These are phyloP conservation scores for Pueraria montana DNA, from an alignment of 306 rosid species.

Conservation along the genomic window DNA sequence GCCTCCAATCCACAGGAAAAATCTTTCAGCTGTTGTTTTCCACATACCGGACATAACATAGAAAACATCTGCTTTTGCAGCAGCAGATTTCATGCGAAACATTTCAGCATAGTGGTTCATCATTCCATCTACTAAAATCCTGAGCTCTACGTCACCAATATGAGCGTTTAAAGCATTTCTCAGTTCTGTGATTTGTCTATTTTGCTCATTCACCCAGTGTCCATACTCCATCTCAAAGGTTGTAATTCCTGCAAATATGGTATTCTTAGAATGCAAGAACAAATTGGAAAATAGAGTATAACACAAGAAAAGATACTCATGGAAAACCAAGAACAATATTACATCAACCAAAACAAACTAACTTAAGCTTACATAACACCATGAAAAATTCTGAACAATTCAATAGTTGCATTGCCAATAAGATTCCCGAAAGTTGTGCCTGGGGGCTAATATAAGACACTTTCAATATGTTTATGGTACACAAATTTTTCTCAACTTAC, in stretches of 20 bases:
- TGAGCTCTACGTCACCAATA: conserved; percentile 81
- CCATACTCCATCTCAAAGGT: conserved; percentile 92
- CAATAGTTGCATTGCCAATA: conserved; percentile 6
- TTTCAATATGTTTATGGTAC: not conserved
- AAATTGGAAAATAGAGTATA: not conserved
- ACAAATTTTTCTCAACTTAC: not conserved
- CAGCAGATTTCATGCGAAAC: conserved; percentile 83
- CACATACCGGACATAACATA: conserved; percentile 95
- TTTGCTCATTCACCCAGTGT: conserved; percentile 93
- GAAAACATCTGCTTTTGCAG: conserved; percentile 91
- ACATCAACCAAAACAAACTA: conserved; percentile 32
- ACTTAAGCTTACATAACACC: not conserved
- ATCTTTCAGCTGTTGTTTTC: conserved; percentile 90
- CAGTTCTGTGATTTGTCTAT: conserved; percentile 72
- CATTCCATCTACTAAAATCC: conserved; percentile 73
- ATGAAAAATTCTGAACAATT: conserved; percentile 8
- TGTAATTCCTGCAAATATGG: conserved; percentile 65
- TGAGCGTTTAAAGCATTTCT: conserved; percentile 73
- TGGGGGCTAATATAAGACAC: not conserved
- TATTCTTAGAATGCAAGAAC: conserved; percentile 44
- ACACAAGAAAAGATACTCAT: conserved; percentile 2
- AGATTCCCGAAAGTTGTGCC: conserved; percentile 21
- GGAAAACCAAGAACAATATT: conserved; percentile 1
- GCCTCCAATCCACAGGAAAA: conserved; percentile 98
- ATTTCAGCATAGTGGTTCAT: conserved; percentile 82